phyloP scores from a whole-genome alignment of 441 rosid species.

The Arabidopsis hybrid region DNA sequence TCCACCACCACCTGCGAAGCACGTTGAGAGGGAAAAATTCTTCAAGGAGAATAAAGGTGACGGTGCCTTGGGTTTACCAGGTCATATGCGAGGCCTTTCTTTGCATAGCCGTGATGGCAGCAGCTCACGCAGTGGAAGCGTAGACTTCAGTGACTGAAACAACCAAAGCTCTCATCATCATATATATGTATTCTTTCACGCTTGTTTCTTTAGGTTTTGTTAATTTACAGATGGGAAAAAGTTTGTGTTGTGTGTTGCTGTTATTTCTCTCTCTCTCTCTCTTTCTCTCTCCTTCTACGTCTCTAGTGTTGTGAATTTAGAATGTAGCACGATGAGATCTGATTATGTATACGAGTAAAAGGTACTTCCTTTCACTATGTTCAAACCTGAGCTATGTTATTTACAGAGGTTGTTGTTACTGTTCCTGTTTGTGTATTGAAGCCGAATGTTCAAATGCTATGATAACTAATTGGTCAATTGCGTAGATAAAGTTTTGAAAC shows the following conservation, averaged over 20 bases:
- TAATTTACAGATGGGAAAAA: conserved; percentile 4
- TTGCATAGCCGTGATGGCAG: conserved; percentile 86
- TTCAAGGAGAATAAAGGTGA: conserved; percentile 85
- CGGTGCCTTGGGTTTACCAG: conserved; percentile 57
- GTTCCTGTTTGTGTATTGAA: conserved; percentile 29
- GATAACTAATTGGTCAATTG: conserved; percentile 12
- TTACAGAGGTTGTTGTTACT: not conserved
- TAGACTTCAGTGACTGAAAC: conserved; percentile 77
- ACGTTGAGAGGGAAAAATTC: conserved; percentile 83
- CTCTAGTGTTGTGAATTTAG: conserved; percentile 41
- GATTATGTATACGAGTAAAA: conserved; percentile 41
- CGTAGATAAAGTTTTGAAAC: conserved; percentile 19
- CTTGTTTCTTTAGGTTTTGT: conserved; percentile 25
- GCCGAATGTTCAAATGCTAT: not conserved
- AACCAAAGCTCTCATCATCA: conserved; percentile 18
- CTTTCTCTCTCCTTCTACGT: not conserved
- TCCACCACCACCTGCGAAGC: conserved; percentile 98
- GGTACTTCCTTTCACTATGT: conserved; percentile 37
- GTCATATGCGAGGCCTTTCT: conserved; percentile 82
- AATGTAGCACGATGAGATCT: conserved; percentile 34
- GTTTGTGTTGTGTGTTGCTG: conserved; percentile 32
- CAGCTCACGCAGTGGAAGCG: conserved; percentile 87
- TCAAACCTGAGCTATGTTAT: conserved; percentile 35
- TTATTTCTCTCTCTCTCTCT: not conserved
- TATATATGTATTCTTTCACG: conserved; percentile 35